Conservation (phyloP, 768 basidiomycete genomes). For the Rhodotorula sphaerocarpa region DNA sequence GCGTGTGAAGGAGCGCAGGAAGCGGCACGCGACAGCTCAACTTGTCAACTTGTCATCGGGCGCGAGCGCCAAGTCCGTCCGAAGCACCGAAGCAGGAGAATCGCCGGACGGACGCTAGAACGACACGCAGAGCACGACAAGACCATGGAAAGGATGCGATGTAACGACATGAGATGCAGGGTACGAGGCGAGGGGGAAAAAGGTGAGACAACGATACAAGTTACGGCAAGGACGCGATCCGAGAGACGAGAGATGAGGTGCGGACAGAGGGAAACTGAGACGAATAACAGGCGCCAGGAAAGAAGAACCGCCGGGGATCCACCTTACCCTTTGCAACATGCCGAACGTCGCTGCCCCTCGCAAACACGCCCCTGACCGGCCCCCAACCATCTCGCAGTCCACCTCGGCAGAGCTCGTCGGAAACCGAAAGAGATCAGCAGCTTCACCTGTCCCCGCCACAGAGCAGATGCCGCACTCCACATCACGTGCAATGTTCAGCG, state of each 20-base stretch:
- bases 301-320: background rate
- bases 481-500: background rate
- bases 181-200: background rate
- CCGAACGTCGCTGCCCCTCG: background rate
- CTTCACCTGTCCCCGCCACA: background rate
- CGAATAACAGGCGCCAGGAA: background rate
- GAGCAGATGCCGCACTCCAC: background rate
- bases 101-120: background rate
- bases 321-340: background rate
- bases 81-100: background rate
- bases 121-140: background rate
- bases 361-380: background rate
- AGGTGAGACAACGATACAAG: background rate
- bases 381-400: background rate
- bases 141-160: background rate
- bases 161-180: background rate
- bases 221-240: no score
- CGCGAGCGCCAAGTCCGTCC: no score
- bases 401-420: background rate
- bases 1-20: no score
- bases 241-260: no score
- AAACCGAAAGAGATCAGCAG: background rate
- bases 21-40: background rate
- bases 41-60: no score
- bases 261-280: background rate